Conservation (phyloP, 2,329 filamentous ascomycete genomes). For the Colletotrichum tropicicola region DNA sequence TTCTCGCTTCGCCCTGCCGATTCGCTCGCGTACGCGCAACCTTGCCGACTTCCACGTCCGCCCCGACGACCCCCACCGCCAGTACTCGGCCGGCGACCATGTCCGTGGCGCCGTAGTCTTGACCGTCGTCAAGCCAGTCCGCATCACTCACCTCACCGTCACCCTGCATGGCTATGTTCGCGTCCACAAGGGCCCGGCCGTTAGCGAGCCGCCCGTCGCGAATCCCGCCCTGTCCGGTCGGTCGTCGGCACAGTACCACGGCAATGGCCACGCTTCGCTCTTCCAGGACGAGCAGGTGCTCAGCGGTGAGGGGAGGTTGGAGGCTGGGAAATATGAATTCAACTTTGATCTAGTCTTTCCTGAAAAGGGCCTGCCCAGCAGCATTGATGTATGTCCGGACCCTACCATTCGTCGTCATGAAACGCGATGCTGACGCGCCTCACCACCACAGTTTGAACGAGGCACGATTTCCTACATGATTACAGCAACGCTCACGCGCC, state of each 20-base stretch:
- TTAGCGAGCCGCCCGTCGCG: constrained; percentile 58
- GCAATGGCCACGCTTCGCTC: constrained; percentile 81
- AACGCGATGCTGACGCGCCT: constrained; percentile 2
- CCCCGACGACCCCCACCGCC: constrained; percentile 79
- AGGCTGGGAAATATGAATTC: constrained; percentile 81
- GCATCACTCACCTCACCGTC: constrained; percentile 83
- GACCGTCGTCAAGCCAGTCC: constrained; percentile 76
- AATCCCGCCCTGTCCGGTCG: constrained; percentile 50
- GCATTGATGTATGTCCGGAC: constrained; percentile 81
- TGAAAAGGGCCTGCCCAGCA: constrained; percentile 79
- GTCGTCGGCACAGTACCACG: constrained; percentile 66
- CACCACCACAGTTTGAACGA: constrained; percentile 80
- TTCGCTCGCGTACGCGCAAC: constrained; percentile 66
- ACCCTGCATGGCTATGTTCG: constrained; percentile 82
- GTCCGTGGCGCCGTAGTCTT: constrained; percentile 79
- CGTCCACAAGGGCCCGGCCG: constrained; percentile 76
- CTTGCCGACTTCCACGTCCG: constrained; percentile 82
- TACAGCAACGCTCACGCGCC: constrained; percentile 87
- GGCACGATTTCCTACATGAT: constrained; percentile 93
- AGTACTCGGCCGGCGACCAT: constrained; percentile 78
- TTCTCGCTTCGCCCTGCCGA: constrained; percentile 61
- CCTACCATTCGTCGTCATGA: background rate
- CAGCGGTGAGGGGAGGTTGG: constrained; percentile 80
- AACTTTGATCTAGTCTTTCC: constrained; percentile 79
- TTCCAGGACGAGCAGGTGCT: constrained; percentile 86